A percentile compares a stretch with the other conserved stretches of the same genome.
Evolutionary conservation across 768 basidiomycete genomes (phyloP).

Genomic region (Rhodotorula taiwanensis): DNA sequence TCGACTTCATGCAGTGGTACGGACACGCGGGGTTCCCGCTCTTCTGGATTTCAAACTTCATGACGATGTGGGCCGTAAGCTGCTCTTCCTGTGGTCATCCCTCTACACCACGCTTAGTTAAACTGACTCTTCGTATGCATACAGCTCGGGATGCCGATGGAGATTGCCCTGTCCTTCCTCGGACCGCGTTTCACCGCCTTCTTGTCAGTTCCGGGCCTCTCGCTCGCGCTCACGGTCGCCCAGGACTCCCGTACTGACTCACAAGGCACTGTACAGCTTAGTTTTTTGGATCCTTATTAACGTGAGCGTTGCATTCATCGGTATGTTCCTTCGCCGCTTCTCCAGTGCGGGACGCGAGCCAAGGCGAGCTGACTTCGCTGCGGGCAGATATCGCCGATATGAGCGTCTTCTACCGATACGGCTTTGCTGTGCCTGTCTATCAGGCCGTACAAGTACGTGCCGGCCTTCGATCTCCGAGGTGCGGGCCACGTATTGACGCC

Average conservation of each 20-base stretch:
- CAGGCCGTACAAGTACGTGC: slow-evolving; percentile 15
- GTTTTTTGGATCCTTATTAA: no score
- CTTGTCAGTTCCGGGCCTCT: slow-evolving; percentile 27
- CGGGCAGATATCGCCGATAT: slow-evolving; percentile 38
- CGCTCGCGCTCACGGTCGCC: no score
- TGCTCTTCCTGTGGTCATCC: no score
- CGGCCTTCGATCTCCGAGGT: not conserved
- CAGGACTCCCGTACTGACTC: not conserved
- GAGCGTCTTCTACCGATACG: slow-evolving; percentile 43
- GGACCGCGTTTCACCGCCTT: slow-evolving; percentile 44
- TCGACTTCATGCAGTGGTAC: slow-evolving; percentile 41
- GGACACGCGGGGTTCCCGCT: slow-evolving; percentile 43
- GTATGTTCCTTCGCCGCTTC: not conserved
- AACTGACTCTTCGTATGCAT: not conserved
- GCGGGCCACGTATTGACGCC: no score
- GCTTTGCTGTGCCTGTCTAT: slow-evolving; percentile 35
- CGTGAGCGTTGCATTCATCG: slow-evolving; percentile 40
- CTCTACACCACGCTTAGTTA: not conserved
- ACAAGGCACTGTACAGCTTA: no score
- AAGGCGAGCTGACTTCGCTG: not conserved
- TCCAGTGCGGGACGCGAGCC: not conserved
- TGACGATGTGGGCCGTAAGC: not conserved
- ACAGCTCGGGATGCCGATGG: slow-evolving; percentile 20
- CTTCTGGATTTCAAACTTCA: slow-evolving; percentile 42
- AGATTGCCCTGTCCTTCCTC: slow-evolving; percentile 36